Evolutionary conservation across 1,139 yeast genomes (phyloP).

Genomic region (Saccharomyces uvarum): DNA sequence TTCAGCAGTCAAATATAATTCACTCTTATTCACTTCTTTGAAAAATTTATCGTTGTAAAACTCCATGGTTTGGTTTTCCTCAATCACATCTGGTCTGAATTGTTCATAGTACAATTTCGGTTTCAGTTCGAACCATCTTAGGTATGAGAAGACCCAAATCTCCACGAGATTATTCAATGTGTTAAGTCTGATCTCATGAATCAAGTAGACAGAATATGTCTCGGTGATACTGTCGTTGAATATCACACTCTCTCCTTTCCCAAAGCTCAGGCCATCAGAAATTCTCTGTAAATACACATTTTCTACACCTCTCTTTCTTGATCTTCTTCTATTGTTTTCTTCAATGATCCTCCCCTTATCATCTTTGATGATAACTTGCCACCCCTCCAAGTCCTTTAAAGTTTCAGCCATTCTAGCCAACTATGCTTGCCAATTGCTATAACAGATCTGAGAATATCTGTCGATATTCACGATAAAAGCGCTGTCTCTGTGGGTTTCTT

Average conservation of each 20-base stretch:
- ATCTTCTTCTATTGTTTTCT: slow-evolving; percentile 16
- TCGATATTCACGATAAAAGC: not conserved
- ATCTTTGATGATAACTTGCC: slow-evolving; percentile 28
- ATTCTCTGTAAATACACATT: slow-evolving; percentile 12
- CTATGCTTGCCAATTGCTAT: slow-evolving; percentile 4
- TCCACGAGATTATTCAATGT: slow-evolving; percentile 26
- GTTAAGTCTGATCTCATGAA: slow-evolving; percentile 27
- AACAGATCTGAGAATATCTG: not conserved
- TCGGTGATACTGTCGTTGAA: slow-evolving; percentile 17
- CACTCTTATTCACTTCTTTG: slow-evolving; percentile 19
- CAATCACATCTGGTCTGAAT: slow-evolving; percentile 12
- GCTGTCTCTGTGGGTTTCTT: slow-evolving; percentile 2
- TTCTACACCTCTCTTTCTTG: slow-evolving; percentile 20
- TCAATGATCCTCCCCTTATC: slow-evolving; percentile 20
- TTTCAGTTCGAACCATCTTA: slow-evolving; percentile 25
- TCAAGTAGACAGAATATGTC: slow-evolving; percentile 20
- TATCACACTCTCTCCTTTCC: slow-evolving; percentile 25
- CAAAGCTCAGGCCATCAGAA: slow-evolving; percentile 17
- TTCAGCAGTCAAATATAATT: slow-evolving; percentile 29
- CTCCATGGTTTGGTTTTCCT: slow-evolving; percentile 7
- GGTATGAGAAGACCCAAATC: slow-evolving; percentile 25
- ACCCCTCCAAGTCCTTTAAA: slow-evolving; percentile 21
- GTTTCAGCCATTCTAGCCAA: slow-evolving; percentile 25
- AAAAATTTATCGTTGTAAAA: slow-evolving; percentile 16
- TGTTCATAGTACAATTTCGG: slow-evolving; percentile 14